A percentile compares a stretch with the other conserved stretches of the same genome.
These are phyloP conservation scores for Colletotrichum sp. DNA, from an alignment of 2,329 filamentous ascomycete genomes.

Conservation along the genomic window DNA sequence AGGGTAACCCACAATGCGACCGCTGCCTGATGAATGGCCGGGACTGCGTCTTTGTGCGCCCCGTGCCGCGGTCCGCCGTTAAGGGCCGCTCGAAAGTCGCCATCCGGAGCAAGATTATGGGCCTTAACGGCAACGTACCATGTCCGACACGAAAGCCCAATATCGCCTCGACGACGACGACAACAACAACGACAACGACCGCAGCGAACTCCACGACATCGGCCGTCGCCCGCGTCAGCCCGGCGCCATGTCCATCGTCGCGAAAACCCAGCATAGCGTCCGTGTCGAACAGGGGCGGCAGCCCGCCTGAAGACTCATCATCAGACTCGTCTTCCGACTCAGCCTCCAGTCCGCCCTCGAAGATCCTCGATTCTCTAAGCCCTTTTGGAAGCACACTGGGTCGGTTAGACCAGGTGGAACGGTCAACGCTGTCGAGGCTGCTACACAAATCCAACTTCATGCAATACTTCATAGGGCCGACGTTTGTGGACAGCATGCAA, in stretches of 20 bases:
- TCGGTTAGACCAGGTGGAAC: not conserved
- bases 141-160: not conserved
- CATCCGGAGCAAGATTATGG: slow-evolving; percentile 10
- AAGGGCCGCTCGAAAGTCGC: slow-evolving; percentile 13
- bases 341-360: slow-evolving; percentile 11
- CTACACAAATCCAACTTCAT: slow-evolving; percentile 17
- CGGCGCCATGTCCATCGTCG: not conserved
- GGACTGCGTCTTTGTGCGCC: slow-evolving; percentile 21
- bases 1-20: slow-evolving; percentile 19
- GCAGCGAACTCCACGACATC: not conserved
- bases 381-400: slow-evolving; percentile 8
- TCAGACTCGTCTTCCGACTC: slow-evolving; percentile 16
- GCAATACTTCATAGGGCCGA: slow-evolving; percentile 13
- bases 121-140: not conserved
- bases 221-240: not conserved
- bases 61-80: slow-evolving; percentile 16
- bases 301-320: slow-evolving; percentile 11
- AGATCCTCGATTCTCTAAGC: slow-evolving; percentile 12
- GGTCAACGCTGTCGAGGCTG: not conserved
- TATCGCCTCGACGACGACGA: not conserved
- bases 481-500: slow-evolving; percentile 19
- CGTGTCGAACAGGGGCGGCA: not conserved
- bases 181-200: not conserved
- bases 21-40: slow-evolving; percentile 19
- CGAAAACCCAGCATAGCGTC: not conserved